Evolutionary conservation across 345 rosid genomes (phyloP).

Genomic region (Isatis tinctoria): DNA sequence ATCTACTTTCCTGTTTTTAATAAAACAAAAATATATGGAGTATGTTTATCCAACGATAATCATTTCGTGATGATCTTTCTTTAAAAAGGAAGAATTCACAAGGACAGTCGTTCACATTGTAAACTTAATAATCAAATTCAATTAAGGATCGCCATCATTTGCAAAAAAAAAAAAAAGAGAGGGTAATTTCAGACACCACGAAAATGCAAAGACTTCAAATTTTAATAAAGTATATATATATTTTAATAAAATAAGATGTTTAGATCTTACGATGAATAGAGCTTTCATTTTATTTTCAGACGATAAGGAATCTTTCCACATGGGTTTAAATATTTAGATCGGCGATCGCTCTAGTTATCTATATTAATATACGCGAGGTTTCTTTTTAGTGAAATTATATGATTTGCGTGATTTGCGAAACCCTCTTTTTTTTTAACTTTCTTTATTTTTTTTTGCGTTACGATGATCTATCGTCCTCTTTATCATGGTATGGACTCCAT

Average conservation of each 20-base stretch:
- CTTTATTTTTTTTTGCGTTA: slow-evolving; percentile 17
- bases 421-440: not conserved
- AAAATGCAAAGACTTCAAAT: not conserved
- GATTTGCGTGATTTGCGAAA: slow-evolving; percentile 23
- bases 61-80: not conserved
- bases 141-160: not conserved
- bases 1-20: too few species aligned
- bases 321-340: slow-evolving; percentile 31
- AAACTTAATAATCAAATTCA: not conserved
- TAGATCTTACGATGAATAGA: slow-evolving; percentile 30
- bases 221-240: not conserved
- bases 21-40: too few species aligned
- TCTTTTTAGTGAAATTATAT: slow-evolving; percentile 11
- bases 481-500: not conserved
- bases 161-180: not conserved
- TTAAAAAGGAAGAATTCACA: not conserved
- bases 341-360: not conserved
- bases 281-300: slow-evolving; percentile 21
- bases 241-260: not conserved
- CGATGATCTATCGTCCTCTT: not conserved
- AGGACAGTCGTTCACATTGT: slow-evolving; percentile 3
- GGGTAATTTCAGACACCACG: not conserved
- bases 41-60: not conserved
- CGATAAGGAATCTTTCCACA: slow-evolving; percentile 37
- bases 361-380: not conserved